Evolutionary conservation across 371 early-diverging fungal genomes (phyloP).

Genomic region (Apophysomyces variabilis): DNA sequence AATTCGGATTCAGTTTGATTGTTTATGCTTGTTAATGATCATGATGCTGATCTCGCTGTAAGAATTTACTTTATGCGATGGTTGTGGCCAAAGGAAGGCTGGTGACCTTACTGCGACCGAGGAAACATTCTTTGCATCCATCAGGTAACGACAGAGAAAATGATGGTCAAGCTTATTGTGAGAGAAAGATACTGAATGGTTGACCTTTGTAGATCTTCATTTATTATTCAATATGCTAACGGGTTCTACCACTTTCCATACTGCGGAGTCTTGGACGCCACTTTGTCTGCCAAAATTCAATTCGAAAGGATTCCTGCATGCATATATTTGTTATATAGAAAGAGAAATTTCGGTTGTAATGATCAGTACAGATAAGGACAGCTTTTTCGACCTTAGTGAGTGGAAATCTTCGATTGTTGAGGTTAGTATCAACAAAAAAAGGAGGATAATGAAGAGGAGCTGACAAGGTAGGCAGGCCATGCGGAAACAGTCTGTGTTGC

Average conservation of each 20-base stretch:
- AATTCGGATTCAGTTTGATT: not conserved
- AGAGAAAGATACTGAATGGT: slow-evolving; percentile 46
- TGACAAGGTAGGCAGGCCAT: slow-evolving; percentile 20
- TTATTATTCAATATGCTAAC: slow-evolving; percentile 84
- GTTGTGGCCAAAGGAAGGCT: slow-evolving; percentile 76
- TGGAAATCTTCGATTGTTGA: slow-evolving; percentile 71
- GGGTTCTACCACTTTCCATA: slow-evolving; percentile 73
- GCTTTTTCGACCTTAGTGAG: slow-evolving; percentile 80
- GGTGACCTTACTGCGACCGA: slow-evolving; percentile 78
- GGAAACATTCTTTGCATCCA: slow-evolving; percentile 81
- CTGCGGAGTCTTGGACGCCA: slow-evolving; percentile 92
- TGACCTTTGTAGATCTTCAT: slow-evolving; percentile 67
- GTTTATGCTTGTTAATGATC: too few relatives aligned
- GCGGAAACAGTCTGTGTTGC: slow-evolving; percentile 31
- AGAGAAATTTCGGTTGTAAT: slow-evolving; percentile 72
- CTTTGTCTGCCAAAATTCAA: slow-evolving; percentile 95
- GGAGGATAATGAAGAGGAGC: not conserved
- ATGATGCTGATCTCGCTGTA: not conserved
- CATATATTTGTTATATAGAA: slow-evolving; percentile 83
- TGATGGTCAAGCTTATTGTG: not conserved
- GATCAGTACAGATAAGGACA: slow-evolving; percentile 81
- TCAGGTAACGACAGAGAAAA: slow-evolving; percentile 43
- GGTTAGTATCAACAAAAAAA: slow-evolving; percentile 35
- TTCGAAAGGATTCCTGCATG: slow-evolving; percentile 85
- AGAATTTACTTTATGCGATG: slow-evolving; percentile 79